phyloP scores from a whole-genome alignment of 2,329 filamentous ascomycete genomes.

The Botrytis fabae region DNA sequence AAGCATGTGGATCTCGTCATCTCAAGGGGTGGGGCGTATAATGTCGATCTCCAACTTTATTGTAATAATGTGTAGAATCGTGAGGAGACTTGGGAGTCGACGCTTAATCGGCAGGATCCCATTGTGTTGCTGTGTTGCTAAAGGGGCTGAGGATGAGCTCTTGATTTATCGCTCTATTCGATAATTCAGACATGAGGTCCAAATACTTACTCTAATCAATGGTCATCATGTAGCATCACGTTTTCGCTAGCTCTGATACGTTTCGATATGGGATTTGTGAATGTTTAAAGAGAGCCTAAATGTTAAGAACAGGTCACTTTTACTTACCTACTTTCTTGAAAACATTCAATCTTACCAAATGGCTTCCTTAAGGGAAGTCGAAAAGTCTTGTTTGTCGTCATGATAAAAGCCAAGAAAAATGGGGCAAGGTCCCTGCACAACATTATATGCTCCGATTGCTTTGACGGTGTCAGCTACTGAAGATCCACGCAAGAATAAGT shows the following conservation, averaged over 20 bases:
- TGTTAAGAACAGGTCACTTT: not conserved
- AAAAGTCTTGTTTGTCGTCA: not conserved
- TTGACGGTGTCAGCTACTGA: not conserved
- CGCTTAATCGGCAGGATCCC: not conserved
- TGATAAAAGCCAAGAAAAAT: slow-evolving; percentile 3
- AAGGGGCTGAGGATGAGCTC: not conserved
- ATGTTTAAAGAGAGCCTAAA: not conserved
- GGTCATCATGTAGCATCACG: not conserved
- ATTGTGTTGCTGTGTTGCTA: not conserved
- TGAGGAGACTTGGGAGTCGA: not conserved
- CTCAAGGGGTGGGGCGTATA: not conserved
- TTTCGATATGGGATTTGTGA: not conserved
- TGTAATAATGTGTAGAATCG: not conserved
- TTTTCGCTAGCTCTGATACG: not conserved
- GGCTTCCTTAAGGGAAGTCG: not conserved
- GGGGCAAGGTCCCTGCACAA: slow-evolving; percentile 9
- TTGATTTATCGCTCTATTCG: not conserved
- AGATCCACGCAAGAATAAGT: not conserved
- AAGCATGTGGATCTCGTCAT: not conserved
- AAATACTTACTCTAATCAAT: not conserved
- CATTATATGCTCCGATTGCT: not conserved
- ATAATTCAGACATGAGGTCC: not conserved
- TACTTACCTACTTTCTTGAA: not conserved
- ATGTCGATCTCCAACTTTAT: not conserved
- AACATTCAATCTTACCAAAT: not conserved